Evolutionary conservation across 1,139 yeast species (phyloP).

Genomic region (Hyphopichia khmerensis): DNA sequence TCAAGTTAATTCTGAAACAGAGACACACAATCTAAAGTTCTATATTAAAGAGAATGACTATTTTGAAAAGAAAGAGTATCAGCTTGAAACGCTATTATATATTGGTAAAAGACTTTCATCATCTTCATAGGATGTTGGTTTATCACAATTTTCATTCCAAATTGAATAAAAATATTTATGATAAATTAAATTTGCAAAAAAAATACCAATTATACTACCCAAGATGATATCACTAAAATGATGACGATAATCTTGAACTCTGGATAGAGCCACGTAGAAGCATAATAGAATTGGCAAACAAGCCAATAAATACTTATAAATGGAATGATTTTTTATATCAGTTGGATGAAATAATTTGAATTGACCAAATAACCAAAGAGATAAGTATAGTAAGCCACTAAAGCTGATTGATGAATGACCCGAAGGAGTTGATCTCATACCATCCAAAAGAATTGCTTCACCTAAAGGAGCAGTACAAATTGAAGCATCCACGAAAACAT

Average conservation of each 20-base stretch:
- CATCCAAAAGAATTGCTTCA: constrained; percentile 29
- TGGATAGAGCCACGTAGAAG: constrained; percentile 34
- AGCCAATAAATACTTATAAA: constrained; percentile 12
- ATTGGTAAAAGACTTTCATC: constrained; percentile 12
- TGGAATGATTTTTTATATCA: constrained; percentile 6
- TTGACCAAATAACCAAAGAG: constrained; percentile 44
- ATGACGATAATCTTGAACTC: constrained; percentile 47
- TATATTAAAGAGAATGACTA: too few relatives aligned
- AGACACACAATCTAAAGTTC: too few relatives aligned
- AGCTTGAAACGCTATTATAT: constrained; percentile 4
- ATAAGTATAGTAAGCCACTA: constrained; percentile 36
- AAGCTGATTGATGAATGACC: constrained; percentile 49
- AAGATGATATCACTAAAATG: constrained; percentile 41
- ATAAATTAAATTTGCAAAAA: constrained; percentile 6
- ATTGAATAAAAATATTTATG: constrained; percentile 35
- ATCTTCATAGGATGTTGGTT: constrained; percentile 1
- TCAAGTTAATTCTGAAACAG: too few relatives aligned
- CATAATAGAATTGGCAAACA: constrained; percentile 32
- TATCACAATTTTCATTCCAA: constrained; percentile 11
- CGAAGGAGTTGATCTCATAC: constrained; percentile 47
- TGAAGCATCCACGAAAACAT: constrained; percentile 30
- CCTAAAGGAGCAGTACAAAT: constrained; percentile 47
- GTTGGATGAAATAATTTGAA: constrained; percentile 17
- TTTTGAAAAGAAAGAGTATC: not conserved
- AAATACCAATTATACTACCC: constrained; percentile 34